Base-by-base conservation (phyloP, 805 yeast species). In the Pachysolen tannophilus region DNA sequence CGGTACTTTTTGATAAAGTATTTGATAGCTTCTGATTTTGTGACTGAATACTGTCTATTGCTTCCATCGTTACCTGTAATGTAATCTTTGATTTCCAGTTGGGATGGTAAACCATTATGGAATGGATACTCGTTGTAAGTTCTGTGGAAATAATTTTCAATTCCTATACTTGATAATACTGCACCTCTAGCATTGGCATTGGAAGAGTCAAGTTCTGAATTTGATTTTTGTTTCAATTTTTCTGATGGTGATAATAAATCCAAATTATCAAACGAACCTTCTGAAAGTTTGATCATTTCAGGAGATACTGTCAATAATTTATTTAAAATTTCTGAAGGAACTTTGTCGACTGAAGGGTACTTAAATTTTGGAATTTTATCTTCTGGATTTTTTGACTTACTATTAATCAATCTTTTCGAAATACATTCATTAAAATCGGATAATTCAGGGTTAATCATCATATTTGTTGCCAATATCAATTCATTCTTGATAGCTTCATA, bases 21-120 rank as follows among this genome's bases (percentile, higher is more conserved):
- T 40, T 72, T 69, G 42, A 78, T 41, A 6, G 83, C 81, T 45
- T 83, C 94, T 31, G 60, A 56, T 40, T 72, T 77, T 2, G 90
- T 77, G 13, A 79, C 81, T 52, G 82, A 76, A 53, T 69, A 78
- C 28, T 78, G 68, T 49, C 83, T 69, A 43, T 70, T 67, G n/a
- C 75, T 59, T 17, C 75, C 76, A 53, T 76, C 84, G 38, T 69
- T 67, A 14, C 94, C 94, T 20, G 75, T 73, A 37, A 88, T 74
- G 55, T 71, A 84, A 33, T 64, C 62, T 48, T 69, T 71, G 38
- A 90, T 67, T 40, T 76, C 82, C 25, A 53, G 43, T 56, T 82
- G 85, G 9, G 74, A 64, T 34, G 97, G 97, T 45, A 92, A 67
- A 20, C 94, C 95, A 69, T 75, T 81, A 49, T 72, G 61, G 61